Base-by-base conservation (phyloP, 2,329 filamentous ascomycete species). In the Rosellinia necatrix region DNA sequence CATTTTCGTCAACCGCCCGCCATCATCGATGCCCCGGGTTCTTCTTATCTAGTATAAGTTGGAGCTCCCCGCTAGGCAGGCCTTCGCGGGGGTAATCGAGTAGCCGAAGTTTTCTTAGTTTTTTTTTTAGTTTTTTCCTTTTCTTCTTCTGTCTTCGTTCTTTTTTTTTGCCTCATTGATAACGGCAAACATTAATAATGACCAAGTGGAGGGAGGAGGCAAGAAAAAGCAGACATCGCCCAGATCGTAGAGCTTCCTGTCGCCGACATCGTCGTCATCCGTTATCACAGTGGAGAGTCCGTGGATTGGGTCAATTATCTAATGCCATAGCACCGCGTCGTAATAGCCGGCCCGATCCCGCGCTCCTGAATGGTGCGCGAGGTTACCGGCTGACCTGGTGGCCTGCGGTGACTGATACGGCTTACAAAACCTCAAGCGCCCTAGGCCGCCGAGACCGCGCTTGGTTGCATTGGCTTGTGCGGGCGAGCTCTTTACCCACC, bases 221-320 rank as follows among this genome's bases (percentile, higher is more conserved):
- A 34, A 8, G 35, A 34, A 21, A 34, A 42, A 27, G 15, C 24
- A 43, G 17, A 12, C 10, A 13, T 22, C n/a, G 17, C n/a, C 12
- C 22, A 27, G 44, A 51, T 52, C 41, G 51, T 56, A 32, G 12
- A 41, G 24, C 21, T n/a, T n/a, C n/a, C n/a, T n/a, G 47, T 52
- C 51, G 52, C 55, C 56, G 56, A 55, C 47, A 47, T 58, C 41
- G 47, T 58, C 22, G 22, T 24, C 25, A 29, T 40, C 25, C 13
- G 29, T 48, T 52, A 52, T 56, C 53, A n/a, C 7, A 34, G 41
- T 53, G 53, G 49, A 29, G 53, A 15, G 32, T 34, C 19, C 1
- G 44, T 22, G 6, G 13, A 40, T 40, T 27, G 7, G n/a, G 38
- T 7, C 29, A 2, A 41, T 37, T 46, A 37, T 38, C 37, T 42